Percentiles rank a stretch among this genome's conserved stretches.
These are phyloP conservation scores for Fraxinus ornus DNA, from an alignment of 305 asterid species.

Conservation along the genomic window DNA sequence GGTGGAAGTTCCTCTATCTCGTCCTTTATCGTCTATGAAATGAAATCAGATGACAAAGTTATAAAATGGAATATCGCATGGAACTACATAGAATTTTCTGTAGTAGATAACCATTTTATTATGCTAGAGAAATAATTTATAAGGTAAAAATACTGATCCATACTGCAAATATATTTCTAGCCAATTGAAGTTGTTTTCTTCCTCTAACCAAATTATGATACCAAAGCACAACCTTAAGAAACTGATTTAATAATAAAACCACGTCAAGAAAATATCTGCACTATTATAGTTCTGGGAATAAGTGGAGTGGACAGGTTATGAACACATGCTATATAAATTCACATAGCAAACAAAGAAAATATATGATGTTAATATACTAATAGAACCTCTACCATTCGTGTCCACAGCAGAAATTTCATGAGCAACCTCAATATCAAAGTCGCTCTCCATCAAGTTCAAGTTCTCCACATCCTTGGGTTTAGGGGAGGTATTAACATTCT, in stretches of 20 bases:
- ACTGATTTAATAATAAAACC: background rate
- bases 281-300: background rate
- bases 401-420: conserved; percentile 37
- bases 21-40: conserved; percentile 25
- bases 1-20: conserved; percentile 26
- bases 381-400: conserved; percentile 35
- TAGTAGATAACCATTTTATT: conserved; percentile 11
- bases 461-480: conserved; percentile 57
- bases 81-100: background rate
- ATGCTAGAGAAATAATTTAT: background rate
- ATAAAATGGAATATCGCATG: conserved; percentile 5
- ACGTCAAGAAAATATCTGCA: background rate
- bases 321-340: background rate
- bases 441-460: conserved; percentile 41
- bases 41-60: conserved; percentile 9
- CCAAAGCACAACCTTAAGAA: conserved; percentile 3
- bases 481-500: conserved; percentile 55
- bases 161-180: background rate
- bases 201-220: conserved; percentile 1
- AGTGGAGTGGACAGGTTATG: background rate
- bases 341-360: conserved; percentile 1
- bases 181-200: background rate
- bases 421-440: conserved; percentile 44
- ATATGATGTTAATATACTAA: background rate
- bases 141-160: background rate